Evolutionary conservation across 139 green algal genomes (phyloP), one percentile per base, ranked within the genome.

Genomic region (Chlamydomonas sphaeroides): DNA sequence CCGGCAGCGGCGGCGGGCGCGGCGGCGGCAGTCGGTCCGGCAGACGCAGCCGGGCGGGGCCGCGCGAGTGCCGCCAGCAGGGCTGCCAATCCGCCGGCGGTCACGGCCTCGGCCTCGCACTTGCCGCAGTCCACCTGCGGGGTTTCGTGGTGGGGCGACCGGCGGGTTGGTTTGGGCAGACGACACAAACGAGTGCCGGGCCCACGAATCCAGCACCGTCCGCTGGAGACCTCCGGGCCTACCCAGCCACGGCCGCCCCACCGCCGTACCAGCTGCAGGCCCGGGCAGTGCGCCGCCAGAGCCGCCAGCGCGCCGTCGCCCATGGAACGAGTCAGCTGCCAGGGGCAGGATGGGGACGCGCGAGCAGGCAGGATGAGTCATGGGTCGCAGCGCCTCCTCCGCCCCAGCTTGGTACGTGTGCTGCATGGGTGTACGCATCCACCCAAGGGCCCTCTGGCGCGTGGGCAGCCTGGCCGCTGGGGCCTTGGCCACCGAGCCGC

Each of bases 91-190:
- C 61, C 75, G 28, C 28, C 20, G 30, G 75, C 17, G 5, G 42
- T 82, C 8, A 82, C 3, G n/a, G 42, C 62, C 2, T 23, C 32
- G 7, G 75, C 32, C 20, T 82, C 75, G 41, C 61, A 73, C 62
- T 82, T 82, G 75, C 61, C 23, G 75, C 62, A 73, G 63, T 82
- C 75, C 42, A 82, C 73, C 73, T 80, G 73, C 14, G 41, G 21
- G 36, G 23, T 2, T 3, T 36, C 7, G 25, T 23, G 23, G 38
- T 38, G 38, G 38, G 6, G 26, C 1, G 39, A 7, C 5, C 6
- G 66, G 2, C 1, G 39, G 1, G 20, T 30, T 17, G 21, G 57
- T 28, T 28, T 25, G 20, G 51, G 17, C 51, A 61, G 51, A 28
- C 20, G 51, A 25, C 21, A 61, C 51, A 61, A 28, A 28, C 4